phyloP scores from a whole-genome alignment of 2,329 filamentous ascomycete genomes.

The Apiospora malaysiana region DNA sequence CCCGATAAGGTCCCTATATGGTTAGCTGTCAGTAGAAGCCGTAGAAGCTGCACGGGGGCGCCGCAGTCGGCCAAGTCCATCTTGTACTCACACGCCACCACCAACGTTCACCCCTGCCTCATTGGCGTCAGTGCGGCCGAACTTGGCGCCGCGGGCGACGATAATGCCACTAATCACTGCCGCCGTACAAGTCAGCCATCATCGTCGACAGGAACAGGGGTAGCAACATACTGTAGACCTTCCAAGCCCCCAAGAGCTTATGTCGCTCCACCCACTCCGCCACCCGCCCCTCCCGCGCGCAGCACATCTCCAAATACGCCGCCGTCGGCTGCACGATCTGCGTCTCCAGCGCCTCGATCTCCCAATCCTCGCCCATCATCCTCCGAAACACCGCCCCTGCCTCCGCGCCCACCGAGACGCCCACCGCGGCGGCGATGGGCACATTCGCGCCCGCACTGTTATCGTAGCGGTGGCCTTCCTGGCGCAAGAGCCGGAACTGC shows the following conservation, averaged over 20 bases:
- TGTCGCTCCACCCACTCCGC: neutral
- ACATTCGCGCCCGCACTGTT: neutral
- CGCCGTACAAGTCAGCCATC: neutral
- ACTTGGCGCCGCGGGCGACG: neutral
- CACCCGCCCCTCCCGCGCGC: neutral
- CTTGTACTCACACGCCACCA: neutral
- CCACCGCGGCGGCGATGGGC: neutral
- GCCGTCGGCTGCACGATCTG: neutral
- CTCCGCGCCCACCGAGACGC: neutral
- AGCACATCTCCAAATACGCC: neutral
- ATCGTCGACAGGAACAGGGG: neutral
- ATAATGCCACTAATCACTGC: slow-evolving; percentile 2
- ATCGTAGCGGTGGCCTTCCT: neutral
- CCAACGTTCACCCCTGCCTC: neutral
- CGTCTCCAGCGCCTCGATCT: neutral
- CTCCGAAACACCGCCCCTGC: neutral
- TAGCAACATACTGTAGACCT: neutral
- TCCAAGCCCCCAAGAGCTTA: neutral
- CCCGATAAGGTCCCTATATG: neutral
- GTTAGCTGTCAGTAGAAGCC: neutral
- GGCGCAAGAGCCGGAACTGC: neutral
- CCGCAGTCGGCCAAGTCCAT: neutral
- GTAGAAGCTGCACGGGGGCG: too few relatives aligned
- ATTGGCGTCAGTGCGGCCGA: neutral
- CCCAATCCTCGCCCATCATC: neutral